Base-by-base conservation (phyloP, 305 asterid genomes). In the Fraxinus ornus region DNA sequence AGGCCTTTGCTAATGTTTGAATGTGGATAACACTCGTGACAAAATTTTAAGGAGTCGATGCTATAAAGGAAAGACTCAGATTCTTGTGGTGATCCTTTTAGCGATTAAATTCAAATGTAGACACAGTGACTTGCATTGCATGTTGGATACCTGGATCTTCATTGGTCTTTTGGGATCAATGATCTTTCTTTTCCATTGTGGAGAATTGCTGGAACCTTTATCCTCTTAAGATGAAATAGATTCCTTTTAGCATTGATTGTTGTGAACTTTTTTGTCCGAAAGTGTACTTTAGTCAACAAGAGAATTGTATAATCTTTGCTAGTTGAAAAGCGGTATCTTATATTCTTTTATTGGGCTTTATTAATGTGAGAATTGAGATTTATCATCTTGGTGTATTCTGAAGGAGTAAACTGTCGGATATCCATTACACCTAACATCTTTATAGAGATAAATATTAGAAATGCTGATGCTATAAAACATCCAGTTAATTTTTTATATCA, bases 81-180 rank as follows among this genome's bases (percentile, higher is more conserved):
- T 76, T 83, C 52, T 39, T 78, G 62, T 57, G 30, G 73, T 78
- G 75, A 83, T 80, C 49, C 75, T 64, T 77, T 78, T 47, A 57
- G 28, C 12, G 13, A 57, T 2, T 57, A 57, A 57, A 21, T 6
- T 24, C 28, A 7, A 12, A 21, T 7, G 10, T 57, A 57, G 68
- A 57, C 28, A 57, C 7, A 57, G 28, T 57, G 68, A n/a, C 68
- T 19, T 57, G 13, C 28, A 57, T 57, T n/a, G 68, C 28, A n/a
- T n/a, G 28, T n/a, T 57, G 24, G 68, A 57, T n/a, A 57, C 30
- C 28, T 57, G 68, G 68, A 57, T 57, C 68, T 57, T 21, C 68
- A 57, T 57, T 57, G 28, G 12, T 21, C 28, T 57, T 57, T 19
- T 57, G 28, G 21, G 68, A 21, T 57, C 13, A 2, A 52, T 52